Base-by-base conservation (phyloP, 2,329 filamentous ascomycete species). In the Fusarium sp. region DNA sequence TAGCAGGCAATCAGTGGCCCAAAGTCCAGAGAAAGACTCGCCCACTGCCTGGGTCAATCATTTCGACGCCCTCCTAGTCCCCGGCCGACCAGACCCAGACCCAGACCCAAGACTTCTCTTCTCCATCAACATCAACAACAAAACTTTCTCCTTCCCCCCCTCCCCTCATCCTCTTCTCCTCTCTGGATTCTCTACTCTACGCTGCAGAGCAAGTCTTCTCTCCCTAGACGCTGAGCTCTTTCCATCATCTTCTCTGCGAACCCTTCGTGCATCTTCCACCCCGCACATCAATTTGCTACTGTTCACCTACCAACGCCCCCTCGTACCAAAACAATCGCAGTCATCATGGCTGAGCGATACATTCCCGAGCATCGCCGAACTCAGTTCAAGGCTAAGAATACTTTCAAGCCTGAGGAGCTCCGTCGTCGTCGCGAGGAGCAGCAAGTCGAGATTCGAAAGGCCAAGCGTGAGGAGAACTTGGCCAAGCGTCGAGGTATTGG, bases 311-410 rank as follows among this genome's bases (percentile, higher is more conserved):
- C 75, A 75, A 74, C 75, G 66, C 63, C 72, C 67, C 60, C 66
- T 70, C 66, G 60, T 62, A 74, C 61, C 72, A 75, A 67, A 71
- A 71, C 66, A 75, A 75, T 77, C 81, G 65, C 82, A 82, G 83
- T 83, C 84, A 92, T 80, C 87, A 99, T 99, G 96, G 93, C 96
- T 85, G 96, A 99, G 85, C 94, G 96, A 82, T 99, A 98, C 88
- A 99, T 99, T 82, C 96, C 96, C 84, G 96, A 99, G 88, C 96
- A 99, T 89, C 95, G 96, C 85, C 95, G 96, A 83, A 98, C 94
- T 77, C 95, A 98, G 88, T 99, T 98, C 92, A 99, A 99, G 93
- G 96, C 96, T 63, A 98, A 98, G 90, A 96, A 94, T 86, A 94
- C 94, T 81, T 98, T 99, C 90, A 98, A 98, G 91, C 96, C 96